Conservation (phyloP, 2,329 filamentous ascomycete species). For the Calonectria montana region DNA sequence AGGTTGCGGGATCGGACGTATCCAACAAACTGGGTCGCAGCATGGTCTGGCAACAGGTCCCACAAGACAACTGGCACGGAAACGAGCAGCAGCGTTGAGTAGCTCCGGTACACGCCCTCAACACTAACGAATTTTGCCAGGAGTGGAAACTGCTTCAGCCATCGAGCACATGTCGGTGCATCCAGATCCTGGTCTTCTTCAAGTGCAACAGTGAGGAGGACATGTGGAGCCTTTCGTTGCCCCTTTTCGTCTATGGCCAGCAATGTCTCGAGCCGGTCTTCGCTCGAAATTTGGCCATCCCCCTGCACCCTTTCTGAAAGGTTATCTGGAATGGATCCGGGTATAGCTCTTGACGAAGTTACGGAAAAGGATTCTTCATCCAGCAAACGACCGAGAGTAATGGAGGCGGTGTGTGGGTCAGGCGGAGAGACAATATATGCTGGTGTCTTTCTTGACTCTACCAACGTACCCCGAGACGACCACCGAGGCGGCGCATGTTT, state of each 20-base stretch:
- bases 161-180: constrained; percentile 39
- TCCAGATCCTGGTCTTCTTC: constrained; percentile 42
- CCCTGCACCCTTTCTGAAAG: constrained; percentile 39
- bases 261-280: constrained; percentile 38
- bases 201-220: constrained; percentile 39
- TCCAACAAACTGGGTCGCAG: constrained; percentile 42
- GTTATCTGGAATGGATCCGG: constrained; percentile 30
- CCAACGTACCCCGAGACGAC: constrained; percentile 35
- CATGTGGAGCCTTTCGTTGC: constrained; percentile 37
- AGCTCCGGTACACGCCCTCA: constrained; percentile 39
- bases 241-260: constrained; percentile 35
- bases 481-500: constrained; percentile 40
- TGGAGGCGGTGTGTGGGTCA: constrained; percentile 39
- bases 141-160: constrained; percentile 44
- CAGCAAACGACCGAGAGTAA: constrained; percentile 36
- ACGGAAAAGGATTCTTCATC: constrained; percentile 34
- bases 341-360: constrained; percentile 35
- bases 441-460: constrained; percentile 41
- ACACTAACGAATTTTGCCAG: constrained; percentile 40
- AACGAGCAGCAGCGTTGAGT: constrained; percentile 39
- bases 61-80: constrained; percentile 42
- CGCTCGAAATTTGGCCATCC: constrained; percentile 32
- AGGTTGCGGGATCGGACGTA: constrained; percentile 42
- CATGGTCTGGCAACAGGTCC: constrained; percentile 39
- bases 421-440: constrained; percentile 42